Base-by-base conservation (phyloP, 306 rosid species). In the barrel medic (Medicago truncatula) region DNA sequence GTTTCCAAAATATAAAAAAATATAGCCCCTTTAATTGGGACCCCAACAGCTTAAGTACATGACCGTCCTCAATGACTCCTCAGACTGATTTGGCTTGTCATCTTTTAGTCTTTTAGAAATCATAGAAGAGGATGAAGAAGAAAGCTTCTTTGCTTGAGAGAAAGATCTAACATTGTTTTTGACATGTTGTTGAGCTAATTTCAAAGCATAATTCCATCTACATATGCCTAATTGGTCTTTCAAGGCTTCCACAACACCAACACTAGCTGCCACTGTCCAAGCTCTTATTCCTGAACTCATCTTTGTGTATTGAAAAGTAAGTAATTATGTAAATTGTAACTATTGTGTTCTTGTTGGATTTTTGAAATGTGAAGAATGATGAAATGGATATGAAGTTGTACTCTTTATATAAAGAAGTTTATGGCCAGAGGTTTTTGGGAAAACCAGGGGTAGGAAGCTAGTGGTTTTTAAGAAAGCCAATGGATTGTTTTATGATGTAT, bases 41-140 rank as follows among this genome's bases (percentile, higher is more conserved):
- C 84, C 87, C 87, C 87, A 84, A 28, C 96, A 92, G 69, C 93
- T 92, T 43, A 86, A 70, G 78, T 89, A 92, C 96, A 92, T 88
- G 66, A 87, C 89, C 0, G 75, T 87, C 39, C 87, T 88, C 1
- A 88, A 67, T 1, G 97, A 91, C 43, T 91, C 92, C 39, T 91
- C 91, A 7, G 95, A 85, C 14, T 82, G 76, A 40, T 81, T 89
- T 15, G 70, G 14, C 17, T 79, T 76, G 15, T 83, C 86, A 9
- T 86, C 83, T 65, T 83, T 77, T 17, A 83, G 7, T 11, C 36
- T 75, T 13, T 40, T 18, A 13, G 85, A 83, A 2, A 83, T 6
- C 75, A 81, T 31, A n/a, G 85, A 61, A 76, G 84, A 83, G 16
- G 79, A 38, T 15, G 88, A 69, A n/a, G 93, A 81, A 34, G 91